Base-by-base conservation (phyloP, 1,284 basidiomycete genomes). In the Meira miltonrushii region DNA sequence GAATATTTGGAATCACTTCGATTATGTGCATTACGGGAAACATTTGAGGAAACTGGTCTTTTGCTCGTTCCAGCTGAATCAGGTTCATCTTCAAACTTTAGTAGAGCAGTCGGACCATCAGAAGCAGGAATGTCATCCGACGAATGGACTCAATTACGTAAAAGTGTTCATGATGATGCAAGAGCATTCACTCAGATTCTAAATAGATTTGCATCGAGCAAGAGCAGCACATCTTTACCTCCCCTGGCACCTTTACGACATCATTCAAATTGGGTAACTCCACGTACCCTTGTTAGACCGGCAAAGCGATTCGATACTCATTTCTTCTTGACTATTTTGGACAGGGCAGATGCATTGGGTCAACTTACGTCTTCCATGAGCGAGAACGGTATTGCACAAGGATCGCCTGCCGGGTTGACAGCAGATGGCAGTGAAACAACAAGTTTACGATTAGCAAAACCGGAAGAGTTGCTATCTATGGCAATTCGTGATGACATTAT, bases 301-400 rank as follows among this genome's bases (percentile, higher is more conserved):
- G 71, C 67, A 2, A 74, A 74, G 41, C 64, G 72, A 15, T 74
- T 74, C 62, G 69, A 73, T 41, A 67, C 72, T 3, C 72, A 73
- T 57, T 74, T 74, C 39, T 71, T 72, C 57, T 57, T 74, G 50
- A 74, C 72, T 11, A 55, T 65, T 0, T 63, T 74, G 39, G 72
- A 74, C 40, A 54, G 41, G 2, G 54, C 58, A 2, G 65, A 73
- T 23, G 65, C 64, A 2, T 62, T 73, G 10, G 28, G 40, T 15
- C 55, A 40, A n/a, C 21, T 37, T n/a, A 49, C 25, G 11, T 15
- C 46, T 15, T n/a, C 21, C 5, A 33, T 33, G 3, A 33, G 8
- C 8, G 8, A 33, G 8, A 33, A 33, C 8, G 17, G 12, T 13
- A 19, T 21, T 13, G 9, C 55, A 3, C 10, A 15, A 47, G 39